Evolutionary conservation across 129 eudicot species (phyloP).

Genomic region (Oenanthe sinensis): DNA sequence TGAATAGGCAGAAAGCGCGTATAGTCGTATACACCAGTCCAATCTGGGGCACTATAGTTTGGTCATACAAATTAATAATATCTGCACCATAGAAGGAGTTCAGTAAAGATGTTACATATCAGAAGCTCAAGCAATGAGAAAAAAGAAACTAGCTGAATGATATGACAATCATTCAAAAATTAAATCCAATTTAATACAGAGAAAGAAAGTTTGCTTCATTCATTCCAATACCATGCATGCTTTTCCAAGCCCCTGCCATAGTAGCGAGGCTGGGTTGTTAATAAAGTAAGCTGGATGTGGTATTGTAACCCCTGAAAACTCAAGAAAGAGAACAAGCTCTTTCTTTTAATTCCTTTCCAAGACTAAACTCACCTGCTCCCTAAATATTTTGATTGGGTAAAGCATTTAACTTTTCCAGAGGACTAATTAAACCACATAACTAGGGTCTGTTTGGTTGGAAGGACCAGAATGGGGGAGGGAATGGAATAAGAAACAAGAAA

Average conservation of each 20-base stretch:
- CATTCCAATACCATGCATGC: neutral
- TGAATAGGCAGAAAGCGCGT: neutral
- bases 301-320: neutral
- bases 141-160: neutral
- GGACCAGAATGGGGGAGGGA: neutral
- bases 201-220: neutral
- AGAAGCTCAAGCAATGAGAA: neutral
- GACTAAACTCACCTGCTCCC: neutral
- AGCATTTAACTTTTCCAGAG: neutral
- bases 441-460: neutral
- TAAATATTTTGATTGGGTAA: neutral
- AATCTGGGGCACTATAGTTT: neutral
- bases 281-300: neutral
- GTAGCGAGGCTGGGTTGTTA: neutral
- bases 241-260: neutral
- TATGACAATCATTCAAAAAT: neutral
- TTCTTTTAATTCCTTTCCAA: neutral
- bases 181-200: neutral
- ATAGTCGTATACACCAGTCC: neutral
- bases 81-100: neutral
- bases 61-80: neutral
- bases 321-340: neutral
- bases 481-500: neutral
- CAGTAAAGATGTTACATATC: neutral
- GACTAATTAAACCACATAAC: neutral